Evolutionary conservation across 2,329 filamentous ascomycete species (phyloP).

Genomic region (Trichoderma sp.): DNA sequence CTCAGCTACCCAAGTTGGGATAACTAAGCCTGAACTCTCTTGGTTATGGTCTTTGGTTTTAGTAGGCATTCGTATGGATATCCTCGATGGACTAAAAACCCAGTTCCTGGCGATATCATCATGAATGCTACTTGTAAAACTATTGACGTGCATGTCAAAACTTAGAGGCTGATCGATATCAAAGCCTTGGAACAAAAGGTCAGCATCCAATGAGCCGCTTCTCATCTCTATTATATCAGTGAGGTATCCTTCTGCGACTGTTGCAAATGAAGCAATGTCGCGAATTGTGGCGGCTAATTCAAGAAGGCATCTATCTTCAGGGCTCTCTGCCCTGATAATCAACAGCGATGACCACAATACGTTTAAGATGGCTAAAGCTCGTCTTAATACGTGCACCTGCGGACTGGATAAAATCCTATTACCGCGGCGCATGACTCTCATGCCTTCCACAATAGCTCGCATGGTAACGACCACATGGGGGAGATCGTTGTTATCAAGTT

Average conservation of each 20-base stretch:
- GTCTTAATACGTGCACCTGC: slow-evolving; percentile 30
- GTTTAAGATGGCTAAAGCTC: slow-evolving; percentile 31
- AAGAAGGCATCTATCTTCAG: slow-evolving; percentile 20
- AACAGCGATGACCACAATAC: slow-evolving; percentile 32
- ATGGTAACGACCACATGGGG: slow-evolving; percentile 34
- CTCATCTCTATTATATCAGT: slow-evolving; percentile 22
- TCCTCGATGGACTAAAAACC: slow-evolving; percentile 33
- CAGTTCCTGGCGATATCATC: slow-evolving; percentile 47
- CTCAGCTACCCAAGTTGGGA: slow-evolving; percentile 32
- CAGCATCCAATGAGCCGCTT: slow-evolving; percentile 21
- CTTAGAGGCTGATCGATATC: not conserved
- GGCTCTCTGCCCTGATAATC: slow-evolving; percentile 22
- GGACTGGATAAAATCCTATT: slow-evolving; percentile 23
- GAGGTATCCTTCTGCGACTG: slow-evolving; percentile 24
- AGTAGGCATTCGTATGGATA: slow-evolving; percentile 40
- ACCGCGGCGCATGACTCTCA: slow-evolving; percentile 28
- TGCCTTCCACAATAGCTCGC: slow-evolving; percentile 29
- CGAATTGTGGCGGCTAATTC: slow-evolving; percentile 23
- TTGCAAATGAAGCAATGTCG: slow-evolving; percentile 22
- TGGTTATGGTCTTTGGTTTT: slow-evolving; percentile 30
- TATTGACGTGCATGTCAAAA: slow-evolving; percentile 33
- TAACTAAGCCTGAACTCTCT: slow-evolving; percentile 34
- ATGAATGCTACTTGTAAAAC: slow-evolving; percentile 43
- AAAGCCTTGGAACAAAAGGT: slow-evolving; percentile 26
- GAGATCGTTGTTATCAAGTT: slow-evolving; percentile 36